Evolutionary conservation across 176 grass and related monocot genomes (phyloP).

Genomic region (Bothriochloa decipiens): DNA sequence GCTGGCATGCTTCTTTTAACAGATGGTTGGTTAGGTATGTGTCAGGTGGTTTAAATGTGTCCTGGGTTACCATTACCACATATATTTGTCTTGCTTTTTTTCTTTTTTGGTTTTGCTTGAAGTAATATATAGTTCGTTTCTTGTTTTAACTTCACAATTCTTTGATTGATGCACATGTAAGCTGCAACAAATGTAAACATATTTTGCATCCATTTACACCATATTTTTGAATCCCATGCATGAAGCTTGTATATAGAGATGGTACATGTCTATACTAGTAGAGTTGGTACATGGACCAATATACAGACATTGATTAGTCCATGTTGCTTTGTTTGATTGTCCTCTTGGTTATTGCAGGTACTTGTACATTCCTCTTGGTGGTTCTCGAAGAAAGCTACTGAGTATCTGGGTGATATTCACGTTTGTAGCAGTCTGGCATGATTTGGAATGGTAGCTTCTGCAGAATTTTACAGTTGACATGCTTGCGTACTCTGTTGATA

Average conservation of each 20-base stretch:
- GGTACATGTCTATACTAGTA: slow-evolving; percentile 10
- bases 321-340: slow-evolving; percentile 27
- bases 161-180: slow-evolving; percentile 14
- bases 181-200: background rate
- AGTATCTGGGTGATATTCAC: slow-evolving; percentile 99
- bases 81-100: slow-evolving; percentile 3
- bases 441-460: slow-evolving; percentile 78
- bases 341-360: slow-evolving; percentile 59
- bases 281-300: slow-evolving; percentile 14
- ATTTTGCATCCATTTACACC: slow-evolving; percentile 12
- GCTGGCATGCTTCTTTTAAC: slow-evolving; percentile 97
- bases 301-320: background rate
- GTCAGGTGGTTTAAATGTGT: slow-evolving; percentile 27
- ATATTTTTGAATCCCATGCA: slow-evolving; percentile 11
- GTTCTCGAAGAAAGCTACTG: slow-evolving; percentile 79
- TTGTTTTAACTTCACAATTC: background rate
- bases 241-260: slow-evolving; percentile 29
- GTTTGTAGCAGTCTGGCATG: slow-evolving; percentile 96
- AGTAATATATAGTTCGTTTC: background rate
- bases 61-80: background rate
- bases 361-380: slow-evolving; percentile 96
- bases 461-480: slow-evolving; percentile 26
- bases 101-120: background rate
- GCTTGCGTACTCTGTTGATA: slow-evolving; percentile 5
- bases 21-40: slow-evolving; percentile 96